A percentile compares a stretch with the other conserved stretches of the same genome.
Conservation (phyloP, 495 filamentous ascomycete genomes). For the Barbatosphaeria neglecta region DNA sequence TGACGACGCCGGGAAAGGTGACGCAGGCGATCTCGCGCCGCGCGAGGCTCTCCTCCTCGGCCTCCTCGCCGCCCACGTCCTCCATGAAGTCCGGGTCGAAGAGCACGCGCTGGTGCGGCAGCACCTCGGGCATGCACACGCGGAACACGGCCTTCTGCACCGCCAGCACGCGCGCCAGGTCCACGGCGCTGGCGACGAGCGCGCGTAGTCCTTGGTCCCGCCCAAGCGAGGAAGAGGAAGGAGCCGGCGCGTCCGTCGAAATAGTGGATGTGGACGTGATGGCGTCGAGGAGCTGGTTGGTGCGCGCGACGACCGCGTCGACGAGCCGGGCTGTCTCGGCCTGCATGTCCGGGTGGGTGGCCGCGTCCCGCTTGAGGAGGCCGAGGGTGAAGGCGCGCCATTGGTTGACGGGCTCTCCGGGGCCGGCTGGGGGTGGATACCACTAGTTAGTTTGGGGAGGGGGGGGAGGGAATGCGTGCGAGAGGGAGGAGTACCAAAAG, state of each 20-base stretch:
- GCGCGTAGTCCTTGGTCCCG: conserved; percentile 34
- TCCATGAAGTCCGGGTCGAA: conserved; percentile 44
- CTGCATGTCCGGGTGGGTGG: conserved; percentile 24
- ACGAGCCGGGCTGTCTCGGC: conserved; percentile 22
- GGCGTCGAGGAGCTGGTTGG: conserved; percentile 27
- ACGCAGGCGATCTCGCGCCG: conserved; percentile 35
- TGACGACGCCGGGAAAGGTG: conserved; percentile 42
- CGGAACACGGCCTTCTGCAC: conserved; percentile 43
- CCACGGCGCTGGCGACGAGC: conserved; percentile 34
- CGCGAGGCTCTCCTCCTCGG: conserved; percentile 30
- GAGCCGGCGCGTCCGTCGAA: no score
- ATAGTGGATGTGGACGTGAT: conserved; percentile 13
- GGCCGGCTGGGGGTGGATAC: conserved; percentile 13
- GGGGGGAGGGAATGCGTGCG: not conserved
- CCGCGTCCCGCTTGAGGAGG: conserved; percentile 35
- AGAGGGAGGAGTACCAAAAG: conserved; percentile 26
- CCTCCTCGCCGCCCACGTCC: conserved; percentile 41
- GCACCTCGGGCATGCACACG: conserved; percentile 36
- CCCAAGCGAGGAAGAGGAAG: no score
- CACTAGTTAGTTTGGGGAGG: not conserved
- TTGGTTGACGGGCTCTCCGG: conserved; percentile 38
- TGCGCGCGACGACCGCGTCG: conserved; percentile 21
- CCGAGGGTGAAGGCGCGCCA: conserved; percentile 43
- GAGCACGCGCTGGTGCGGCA: conserved; percentile 32
- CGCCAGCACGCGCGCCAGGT: conserved; percentile 36